phyloP scores from a whole-genome alignment of 495 filamentous ascomycete species.

The Tetracladium marchalianum region DNA sequence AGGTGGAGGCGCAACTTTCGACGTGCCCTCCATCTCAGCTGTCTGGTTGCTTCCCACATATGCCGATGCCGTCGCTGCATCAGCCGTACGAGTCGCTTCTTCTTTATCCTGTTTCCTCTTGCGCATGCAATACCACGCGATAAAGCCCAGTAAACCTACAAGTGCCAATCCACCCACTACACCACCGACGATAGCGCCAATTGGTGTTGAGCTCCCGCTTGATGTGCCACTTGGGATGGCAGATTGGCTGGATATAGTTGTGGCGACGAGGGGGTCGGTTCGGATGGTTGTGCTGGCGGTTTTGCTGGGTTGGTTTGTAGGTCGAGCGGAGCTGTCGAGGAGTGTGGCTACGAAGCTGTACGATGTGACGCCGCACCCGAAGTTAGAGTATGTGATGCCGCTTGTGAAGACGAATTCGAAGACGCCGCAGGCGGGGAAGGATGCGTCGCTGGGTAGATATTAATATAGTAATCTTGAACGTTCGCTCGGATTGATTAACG shows the following conservation, averaged over 20 bases:
- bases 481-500: not conserved
- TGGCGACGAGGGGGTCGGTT: too few relatives aligned
- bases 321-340: not conserved
- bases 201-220: not conserved
- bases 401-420: conserved; percentile 6
- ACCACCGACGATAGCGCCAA: conserved; percentile 10
- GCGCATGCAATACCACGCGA: conserved; percentile 8
- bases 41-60: not conserved
- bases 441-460: not conserved
- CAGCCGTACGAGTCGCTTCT: not conserved
- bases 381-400: conserved; percentile 11
- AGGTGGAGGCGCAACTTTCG: too few relatives aligned
- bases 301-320: too few relatives aligned
- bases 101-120: conserved; percentile 3
- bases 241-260: too few relatives aligned
- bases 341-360: conserved; percentile 10
- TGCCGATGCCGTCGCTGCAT: conserved; percentile 5
- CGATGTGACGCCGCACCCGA: conserved; percentile 8
- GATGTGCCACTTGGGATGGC: too few relatives aligned
- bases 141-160: conserved; percentile 4
- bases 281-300: not conserved
- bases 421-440: conserved; percentile 13
- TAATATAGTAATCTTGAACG: not conserved
- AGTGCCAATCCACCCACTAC: conserved; percentile 11
- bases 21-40: too few relatives aligned